These are phyloP conservation scores for Diatrype stigma DNA, from an alignment of 2,329 filamentous ascomycete genomes.

Conservation along the genomic window DNA sequence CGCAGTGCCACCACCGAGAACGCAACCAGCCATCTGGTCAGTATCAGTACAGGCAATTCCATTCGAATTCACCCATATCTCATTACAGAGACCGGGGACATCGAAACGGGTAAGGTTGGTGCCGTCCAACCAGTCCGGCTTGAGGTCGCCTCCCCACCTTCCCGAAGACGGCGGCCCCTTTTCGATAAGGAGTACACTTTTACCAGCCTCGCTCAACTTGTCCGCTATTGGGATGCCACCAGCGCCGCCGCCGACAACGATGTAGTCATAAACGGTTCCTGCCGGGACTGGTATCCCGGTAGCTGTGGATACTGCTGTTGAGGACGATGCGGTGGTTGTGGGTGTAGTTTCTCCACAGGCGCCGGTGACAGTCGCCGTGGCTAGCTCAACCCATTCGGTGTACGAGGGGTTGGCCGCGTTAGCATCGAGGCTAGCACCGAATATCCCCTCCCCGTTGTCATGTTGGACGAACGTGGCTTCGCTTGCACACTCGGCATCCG, in stretches of 20 bases:
- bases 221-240: constrained; percentile 58
- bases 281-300: constrained; percentile 15
- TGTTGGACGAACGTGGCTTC: constrained; percentile 49
- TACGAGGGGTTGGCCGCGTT: constrained; percentile 33
- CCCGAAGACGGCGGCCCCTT: constrained; percentile 59
- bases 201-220: constrained; percentile 59
- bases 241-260: constrained; percentile 57
- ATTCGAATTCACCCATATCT: constrained; percentile 62
- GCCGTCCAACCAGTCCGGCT: constrained; percentile 48
- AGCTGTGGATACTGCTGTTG: constrained; percentile 17
- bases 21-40: constrained; percentile 70
- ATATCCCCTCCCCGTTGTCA: constrained; percentile 48
- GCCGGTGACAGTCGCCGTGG: constrained; percentile 34
- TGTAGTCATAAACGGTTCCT: constrained; percentile 52
- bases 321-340: constrained; percentile 11
- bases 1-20: constrained; percentile 64
- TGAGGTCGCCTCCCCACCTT: constrained; percentile 59
- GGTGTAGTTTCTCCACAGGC: constrained; percentile 25
- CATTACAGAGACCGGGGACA: constrained; percentile 66
- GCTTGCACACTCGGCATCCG: constrained; percentile 44
- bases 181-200: constrained; percentile 61
- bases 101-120: constrained; percentile 67
- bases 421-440: constrained; percentile 37
- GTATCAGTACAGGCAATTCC: constrained; percentile 66
- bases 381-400: constrained; percentile 38